Evolutionary conservation across 2,329 filamentous ascomycete genomes (phyloP).

Genomic region (Podosphaera aphanis): DNA sequence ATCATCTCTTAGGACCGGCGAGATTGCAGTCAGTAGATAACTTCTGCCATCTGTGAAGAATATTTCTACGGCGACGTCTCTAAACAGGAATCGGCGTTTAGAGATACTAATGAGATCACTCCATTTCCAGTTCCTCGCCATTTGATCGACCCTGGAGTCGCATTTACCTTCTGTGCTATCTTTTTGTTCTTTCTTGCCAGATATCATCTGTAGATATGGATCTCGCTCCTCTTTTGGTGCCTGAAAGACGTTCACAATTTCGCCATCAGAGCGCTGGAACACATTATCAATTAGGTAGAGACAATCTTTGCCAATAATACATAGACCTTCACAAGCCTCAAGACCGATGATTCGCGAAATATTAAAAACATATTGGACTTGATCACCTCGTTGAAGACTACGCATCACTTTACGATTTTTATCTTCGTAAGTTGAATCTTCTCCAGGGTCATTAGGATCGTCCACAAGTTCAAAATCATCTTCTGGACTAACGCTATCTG

Average conservation of each 20-base stretch:
- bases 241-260: conserved; percentile 92
- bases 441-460: conserved; percentile 69
- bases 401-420: conserved; percentile 97
- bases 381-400: conserved; percentile 68
- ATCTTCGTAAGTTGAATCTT: conserved; percentile 69
- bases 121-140: conserved; percentile 83
- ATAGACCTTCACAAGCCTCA: conserved; percentile 76
- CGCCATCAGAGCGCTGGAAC: conserved; percentile 81
- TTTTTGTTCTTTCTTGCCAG: conserved; percentile 29
- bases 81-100: conserved; percentile 82
- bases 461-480: conserved; percentile 94
- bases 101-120: conserved; percentile 84
- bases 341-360: conserved; percentile 83
- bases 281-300: conserved; percentile 93
- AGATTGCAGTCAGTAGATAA: conserved; percentile 73
- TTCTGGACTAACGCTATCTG: conserved; percentile 25
- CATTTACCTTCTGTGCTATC: conserved; percentile 32
- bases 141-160: conserved; percentile 40
- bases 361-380: conserved; percentile 85
- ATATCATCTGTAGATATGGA: conserved; percentile 84
- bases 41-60: conserved; percentile 95
- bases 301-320: conserved; percentile 78
- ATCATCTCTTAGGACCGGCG: conserved; percentile 50
- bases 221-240: conserved; percentile 81
- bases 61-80: conserved; percentile 86